Base-by-base conservation (phyloP, 1,139 yeast species). In the Candida sojae region DNA sequence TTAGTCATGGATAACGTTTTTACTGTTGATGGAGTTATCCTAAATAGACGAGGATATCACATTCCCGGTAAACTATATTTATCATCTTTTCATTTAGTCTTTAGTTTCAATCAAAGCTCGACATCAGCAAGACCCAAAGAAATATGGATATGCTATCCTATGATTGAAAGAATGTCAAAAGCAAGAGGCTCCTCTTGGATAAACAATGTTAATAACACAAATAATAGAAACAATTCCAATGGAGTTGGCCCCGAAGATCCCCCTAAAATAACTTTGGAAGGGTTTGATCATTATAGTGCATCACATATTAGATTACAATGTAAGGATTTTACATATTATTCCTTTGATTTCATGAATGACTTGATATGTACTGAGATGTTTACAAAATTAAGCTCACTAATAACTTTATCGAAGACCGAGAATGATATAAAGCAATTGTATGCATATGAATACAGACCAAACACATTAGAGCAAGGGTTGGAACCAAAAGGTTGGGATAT, bases 101-200 rank as follows among this genome's bases (percentile, higher is more conserved):
- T 92, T 66, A 80, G 61, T 32, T 68, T 68, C 79, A 6, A 48
- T 74, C 64, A 67, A 50, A 44, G 60, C 29, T 12, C 39, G 1
- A 36, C 28, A 49, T 53, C 50, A 41, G 44, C 55, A 53, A n/a
- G 64, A 30, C 68, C 72, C 34, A 70, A 84, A 51, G 98, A 93
- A 62, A 80, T 90, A 23, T 93, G 99, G 99, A 79, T 91, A 33
- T 88, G 96, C 51, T 93, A 92, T 65, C 98, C 98, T 0, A 82
- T 92, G 56, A 85, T 92, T 42, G 87, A 84, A 42, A 71, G 78
- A 48, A 83, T 88, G 2, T 80, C 80, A 53, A 82, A 86, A 54
- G 76, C 84, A 30, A 59, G 80, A 53, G 83, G 87, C 28, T 71
- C 83, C 3, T 70, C 80, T 2, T 63, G 73, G 64, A 52, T 69